These are phyloP conservation scores for Tinospora cordifolia DNA, from an alignment of 164 flowering plant species.

Conservation along the genomic window DNA sequence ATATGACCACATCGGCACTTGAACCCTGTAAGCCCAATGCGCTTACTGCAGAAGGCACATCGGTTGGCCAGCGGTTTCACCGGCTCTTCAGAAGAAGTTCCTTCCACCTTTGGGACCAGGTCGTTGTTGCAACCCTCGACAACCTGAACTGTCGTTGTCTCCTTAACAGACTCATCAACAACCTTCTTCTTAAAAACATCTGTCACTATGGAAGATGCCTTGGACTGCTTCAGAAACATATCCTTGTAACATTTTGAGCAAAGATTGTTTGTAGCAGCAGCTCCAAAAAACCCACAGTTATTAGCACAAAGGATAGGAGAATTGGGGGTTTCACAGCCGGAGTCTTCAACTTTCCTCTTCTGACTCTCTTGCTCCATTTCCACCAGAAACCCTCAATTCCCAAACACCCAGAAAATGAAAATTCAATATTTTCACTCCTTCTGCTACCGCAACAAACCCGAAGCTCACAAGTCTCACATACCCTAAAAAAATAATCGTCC, in stretches of 20 bases:
- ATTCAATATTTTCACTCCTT: not conserved
- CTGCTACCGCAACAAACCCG: not conserved
- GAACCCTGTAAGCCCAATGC: slow-evolving; percentile 19
- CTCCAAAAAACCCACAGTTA: slow-evolving; percentile 19
- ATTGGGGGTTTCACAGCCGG: slow-evolving; percentile 7
- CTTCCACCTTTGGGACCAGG: not conserved
- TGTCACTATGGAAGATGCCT: not conserved
- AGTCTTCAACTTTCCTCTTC: slow-evolving; percentile 13
- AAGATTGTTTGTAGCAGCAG: slow-evolving; percentile 17
- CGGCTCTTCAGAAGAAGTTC: slow-evolving; percentile 13
- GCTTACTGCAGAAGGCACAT: slow-evolving; percentile 14
- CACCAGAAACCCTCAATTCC: not conserved
- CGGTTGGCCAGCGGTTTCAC: slow-evolving; percentile 16
- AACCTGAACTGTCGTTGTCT: not conserved
- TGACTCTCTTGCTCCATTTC: slow-evolving; percentile 19
- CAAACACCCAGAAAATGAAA: not conserved
- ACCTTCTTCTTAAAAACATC: slow-evolving; percentile 12
- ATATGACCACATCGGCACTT: slow-evolving; percentile 19
- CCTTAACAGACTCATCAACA: slow-evolving; percentile 3
- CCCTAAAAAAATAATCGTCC: not conserved
- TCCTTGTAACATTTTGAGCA: slow-evolving; percentile 22
- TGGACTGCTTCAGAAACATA: slow-evolving; percentile 11
- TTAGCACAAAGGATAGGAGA: slow-evolving; percentile 13
- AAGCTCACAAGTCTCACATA: slow-evolving; percentile 1
- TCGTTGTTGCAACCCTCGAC: not conserved